These are phyloP conservation scores for Lepidium aucheri DNA, from an alignment of 345 rosid genomes.

Conservation along the genomic window DNA sequence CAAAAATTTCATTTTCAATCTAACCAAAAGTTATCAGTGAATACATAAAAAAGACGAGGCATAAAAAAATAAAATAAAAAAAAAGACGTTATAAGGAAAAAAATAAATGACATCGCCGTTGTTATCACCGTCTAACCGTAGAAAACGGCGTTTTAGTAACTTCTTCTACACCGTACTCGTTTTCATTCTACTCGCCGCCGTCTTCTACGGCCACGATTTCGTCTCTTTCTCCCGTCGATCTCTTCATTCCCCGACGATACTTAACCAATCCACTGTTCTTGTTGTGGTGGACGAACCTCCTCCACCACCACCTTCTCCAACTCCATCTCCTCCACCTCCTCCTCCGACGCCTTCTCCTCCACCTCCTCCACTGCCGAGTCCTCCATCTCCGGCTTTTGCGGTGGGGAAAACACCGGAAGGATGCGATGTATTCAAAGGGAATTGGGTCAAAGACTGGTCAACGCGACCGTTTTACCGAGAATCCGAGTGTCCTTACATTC, in stretches of 20 bases:
- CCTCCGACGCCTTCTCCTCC: neutral
- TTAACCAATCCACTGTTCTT: neutral
- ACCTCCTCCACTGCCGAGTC: neutral
- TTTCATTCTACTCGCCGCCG: constrained; percentile 49
- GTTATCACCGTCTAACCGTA: constrained; percentile 20
- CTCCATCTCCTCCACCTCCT: neutral
- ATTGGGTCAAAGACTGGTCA: constrained; percentile 65
- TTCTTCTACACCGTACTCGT: constrained; percentile 52
- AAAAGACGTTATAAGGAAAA: neutral
- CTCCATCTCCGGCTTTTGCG: constrained; percentile 14
- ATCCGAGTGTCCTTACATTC: constrained; percentile 83
- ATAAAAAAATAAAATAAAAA: neutral
- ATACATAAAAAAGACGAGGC: neutral
- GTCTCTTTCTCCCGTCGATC: constrained; percentile 43
- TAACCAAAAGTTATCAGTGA: neutral
- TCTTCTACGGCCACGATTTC: constrained; percentile 65
- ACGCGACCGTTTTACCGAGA: constrained; percentile 60
- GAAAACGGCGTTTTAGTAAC: constrained; percentile 59
- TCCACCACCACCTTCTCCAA: neutral
- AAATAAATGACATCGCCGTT: constrained; percentile 14
- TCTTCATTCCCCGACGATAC: constrained; percentile 24
- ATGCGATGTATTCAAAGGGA: constrained; percentile 68
- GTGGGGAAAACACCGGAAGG: constrained; percentile 45
- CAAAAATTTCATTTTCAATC: neutral
- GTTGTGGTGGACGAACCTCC: neutral